A percentile compares a stretch with the other conserved stretches of the same genome.
These are phyloP conservation scores for Lactarius trivialis DNA, from an alignment of 768 basidiomycete species.

Conservation along the genomic window DNA sequence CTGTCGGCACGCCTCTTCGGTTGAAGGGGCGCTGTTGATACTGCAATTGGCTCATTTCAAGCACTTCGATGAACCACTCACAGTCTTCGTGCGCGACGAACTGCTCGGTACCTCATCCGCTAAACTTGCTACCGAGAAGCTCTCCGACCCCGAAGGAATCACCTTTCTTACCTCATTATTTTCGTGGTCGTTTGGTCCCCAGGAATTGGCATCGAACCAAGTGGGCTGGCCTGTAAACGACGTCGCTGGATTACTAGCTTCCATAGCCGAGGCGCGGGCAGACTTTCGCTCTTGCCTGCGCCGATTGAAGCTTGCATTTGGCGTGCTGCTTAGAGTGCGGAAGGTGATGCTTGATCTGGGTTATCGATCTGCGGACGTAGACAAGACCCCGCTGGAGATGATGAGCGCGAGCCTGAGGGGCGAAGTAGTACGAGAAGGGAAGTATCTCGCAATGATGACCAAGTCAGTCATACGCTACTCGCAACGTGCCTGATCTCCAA, in stretches of 20 bases:
- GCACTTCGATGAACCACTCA: slow-evolving; percentile 62
- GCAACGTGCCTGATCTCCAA: background rate
- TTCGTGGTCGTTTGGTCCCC: slow-evolving; percentile 21
- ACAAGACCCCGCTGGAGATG: slow-evolving; percentile 29
- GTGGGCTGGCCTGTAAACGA: slow-evolving; percentile 27
- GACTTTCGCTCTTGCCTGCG: slow-evolving; percentile 31
- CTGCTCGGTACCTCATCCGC: slow-evolving; percentile 13
- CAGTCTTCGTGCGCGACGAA: slow-evolving; percentile 34
- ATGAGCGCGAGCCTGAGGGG: slow-evolving; percentile 44
- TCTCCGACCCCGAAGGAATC: slow-evolving; percentile 25
- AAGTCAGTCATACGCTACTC: slow-evolving; percentile 34
- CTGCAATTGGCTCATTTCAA: slow-evolving; percentile 66
- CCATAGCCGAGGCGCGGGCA: slow-evolving; percentile 35
- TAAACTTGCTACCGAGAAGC: background rate
- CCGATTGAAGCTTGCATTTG: slow-evolving; percentile 42
- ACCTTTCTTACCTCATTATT: slow-evolving; percentile 32
- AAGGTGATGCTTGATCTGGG: slow-evolving; percentile 39
- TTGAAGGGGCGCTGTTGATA: slow-evolving; percentile 50
- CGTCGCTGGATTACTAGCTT: slow-evolving; percentile 30
- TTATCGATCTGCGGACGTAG: slow-evolving; percentile 30
- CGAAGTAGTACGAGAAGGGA: slow-evolving; percentile 37
- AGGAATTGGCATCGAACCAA: slow-evolving; percentile 5
- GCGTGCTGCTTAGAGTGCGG: slow-evolving; percentile 40
- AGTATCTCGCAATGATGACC: slow-evolving; percentile 40
- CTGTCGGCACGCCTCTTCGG: slow-evolving; percentile 47